A percentile compares a stretch with the other conserved stretches of the same genome.
These are phyloP conservation scores for Annulohypoxylon bovei DNA, from an alignment of 495 filamentous ascomycete genomes.

Conservation along the genomic window DNA sequence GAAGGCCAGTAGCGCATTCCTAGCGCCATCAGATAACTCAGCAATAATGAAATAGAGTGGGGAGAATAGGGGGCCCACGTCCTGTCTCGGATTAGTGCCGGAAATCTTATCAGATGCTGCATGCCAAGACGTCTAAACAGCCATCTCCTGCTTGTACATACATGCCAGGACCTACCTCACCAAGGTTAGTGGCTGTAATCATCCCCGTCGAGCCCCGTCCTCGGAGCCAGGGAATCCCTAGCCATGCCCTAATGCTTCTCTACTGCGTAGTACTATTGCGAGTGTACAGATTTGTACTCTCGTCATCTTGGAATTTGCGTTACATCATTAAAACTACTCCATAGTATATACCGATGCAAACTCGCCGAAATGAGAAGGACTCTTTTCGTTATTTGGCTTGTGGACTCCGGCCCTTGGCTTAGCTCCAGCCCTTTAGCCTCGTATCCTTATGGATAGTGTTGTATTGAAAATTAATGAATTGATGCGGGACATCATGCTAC, in stretches of 20 bases:
- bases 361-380: slow-evolving; percentile 39
- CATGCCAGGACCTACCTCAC: slow-evolving; percentile 13
- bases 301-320: slow-evolving; percentile 18
- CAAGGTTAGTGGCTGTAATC: slow-evolving; percentile 19
- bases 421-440: slow-evolving; percentile 17
- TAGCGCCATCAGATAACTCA: slow-evolving; percentile 50
- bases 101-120: slow-evolving; percentile 51
- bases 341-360: slow-evolving; percentile 30
- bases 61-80: not conserved
- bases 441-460: slow-evolving; percentile 23
- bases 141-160: slow-evolving; percentile 1
- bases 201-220: slow-evolving; percentile 17
- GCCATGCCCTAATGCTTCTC: not conserved
- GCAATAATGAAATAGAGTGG: slow-evolving; percentile 18
- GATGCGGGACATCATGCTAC: slow-evolving; percentile 33
- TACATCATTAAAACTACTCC: slow-evolving; percentile 38
- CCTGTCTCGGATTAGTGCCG: slow-evolving; percentile 22
- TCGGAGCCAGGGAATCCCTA: slow-evolving; percentile 36
- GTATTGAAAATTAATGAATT: slow-evolving; percentile 29
- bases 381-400: slow-evolving; percentile 15
- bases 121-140: slow-evolving; percentile 39
- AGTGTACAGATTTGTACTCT: slow-evolving; percentile 39
- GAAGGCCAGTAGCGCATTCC: not conserved
- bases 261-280: not conserved
- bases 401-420: slow-evolving; percentile 27